These are phyloP conservation scores for Talaromyces sp. DNA, from an alignment of 2,329 filamentous ascomycete genomes.

Conservation along the genomic window DNA sequence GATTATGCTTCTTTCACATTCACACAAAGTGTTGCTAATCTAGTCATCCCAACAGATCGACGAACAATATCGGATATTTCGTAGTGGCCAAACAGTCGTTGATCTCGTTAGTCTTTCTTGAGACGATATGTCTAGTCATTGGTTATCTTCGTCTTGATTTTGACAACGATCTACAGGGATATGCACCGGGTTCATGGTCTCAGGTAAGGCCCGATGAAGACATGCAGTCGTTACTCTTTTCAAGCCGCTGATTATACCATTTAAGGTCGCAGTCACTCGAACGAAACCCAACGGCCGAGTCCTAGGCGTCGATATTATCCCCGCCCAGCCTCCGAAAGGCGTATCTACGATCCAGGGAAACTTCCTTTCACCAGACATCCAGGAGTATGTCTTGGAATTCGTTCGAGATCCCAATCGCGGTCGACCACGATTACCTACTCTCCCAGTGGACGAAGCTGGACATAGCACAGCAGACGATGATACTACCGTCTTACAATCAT, in stretches of 20 bases:
- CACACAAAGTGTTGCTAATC: not conserved
- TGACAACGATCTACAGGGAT: slow-evolving; percentile 33
- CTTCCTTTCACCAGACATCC: slow-evolving; percentile 74
- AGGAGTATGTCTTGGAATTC: slow-evolving; percentile 71
- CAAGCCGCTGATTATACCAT: not conserved
- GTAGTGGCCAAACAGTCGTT: slow-evolving; percentile 75
- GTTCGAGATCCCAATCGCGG: slow-evolving; percentile 63
- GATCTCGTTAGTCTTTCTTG: slow-evolving; percentile 62
- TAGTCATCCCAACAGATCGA: slow-evolving; percentile 58
- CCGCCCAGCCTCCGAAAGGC: slow-evolving; percentile 82
- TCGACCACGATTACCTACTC: slow-evolving; percentile 38
- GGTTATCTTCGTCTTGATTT: not conserved
- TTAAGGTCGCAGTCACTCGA: slow-evolving; percentile 72
- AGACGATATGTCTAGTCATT: not conserved
- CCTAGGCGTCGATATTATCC: slow-evolving; percentile 90
- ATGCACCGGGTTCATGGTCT: slow-evolving; percentile 59
- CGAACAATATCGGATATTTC: slow-evolving; percentile 74
- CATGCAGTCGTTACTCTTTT: not conserved
- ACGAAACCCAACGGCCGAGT: slow-evolving; percentile 75
- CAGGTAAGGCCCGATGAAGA: slow-evolving; percentile 38
- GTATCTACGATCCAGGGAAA: slow-evolving; percentile 96
- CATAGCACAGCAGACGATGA: not conserved
- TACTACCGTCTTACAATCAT: slow-evolving; percentile 27
- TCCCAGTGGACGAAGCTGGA: not conserved
- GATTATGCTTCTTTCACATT: not conserved